Evolutionary conservation across 768 basidiomycete species (phyloP).

Genomic region (Suillus subalutaceus): DNA sequence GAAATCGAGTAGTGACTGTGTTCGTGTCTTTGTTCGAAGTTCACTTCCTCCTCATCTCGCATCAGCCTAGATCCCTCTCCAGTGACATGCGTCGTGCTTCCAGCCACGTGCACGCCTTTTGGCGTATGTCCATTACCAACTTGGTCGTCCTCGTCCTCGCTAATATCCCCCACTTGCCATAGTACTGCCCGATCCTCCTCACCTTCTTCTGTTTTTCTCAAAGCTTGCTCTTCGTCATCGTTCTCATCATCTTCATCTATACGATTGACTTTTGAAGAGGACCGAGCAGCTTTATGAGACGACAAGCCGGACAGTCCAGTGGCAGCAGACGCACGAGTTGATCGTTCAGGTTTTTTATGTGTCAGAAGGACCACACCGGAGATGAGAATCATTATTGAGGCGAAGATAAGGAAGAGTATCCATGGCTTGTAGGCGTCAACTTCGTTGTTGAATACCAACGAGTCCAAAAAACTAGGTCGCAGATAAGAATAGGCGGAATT

Average conservation of each 20-base stretch:
- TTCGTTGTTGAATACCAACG: constrained; percentile 81
- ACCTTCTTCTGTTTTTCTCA: constrained; percentile 39
- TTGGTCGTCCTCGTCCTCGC: constrained; percentile 65
- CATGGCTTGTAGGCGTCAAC: constrained; percentile 85
- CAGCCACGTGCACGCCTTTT: constrained; percentile 21
- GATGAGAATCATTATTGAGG: constrained; percentile 85
- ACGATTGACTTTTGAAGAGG: constrained; percentile 20
- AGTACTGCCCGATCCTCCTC: constrained; percentile 38
- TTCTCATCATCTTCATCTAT: constrained; percentile 23
- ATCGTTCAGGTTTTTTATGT: constrained; percentile 81
- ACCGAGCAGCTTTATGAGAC: constrained; percentile 24
- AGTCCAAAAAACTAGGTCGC: constrained; percentile 56
- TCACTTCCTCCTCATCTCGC: constrained; percentile 32
- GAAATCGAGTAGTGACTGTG: constrained; percentile 36
- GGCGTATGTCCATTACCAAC: constrained; percentile 34
- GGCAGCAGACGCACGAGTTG: constrained; percentile 26
- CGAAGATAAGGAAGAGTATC: constrained; percentile 86
- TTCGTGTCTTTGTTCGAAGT: constrained; percentile 34
- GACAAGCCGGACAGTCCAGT: constrained; percentile 29
- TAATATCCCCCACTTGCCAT: constrained; percentile 77
- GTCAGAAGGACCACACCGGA: constrained; percentile 92
- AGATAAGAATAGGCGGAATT: constrained; percentile 14
- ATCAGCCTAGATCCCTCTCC: constrained; percentile 51
- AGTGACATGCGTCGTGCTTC: constrained; percentile 18
- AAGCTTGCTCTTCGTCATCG: constrained; percentile 42